These are phyloP conservation scores for Candida succiphila DNA, from an alignment of 805 yeast species.

Conservation along the genomic window DNA sequence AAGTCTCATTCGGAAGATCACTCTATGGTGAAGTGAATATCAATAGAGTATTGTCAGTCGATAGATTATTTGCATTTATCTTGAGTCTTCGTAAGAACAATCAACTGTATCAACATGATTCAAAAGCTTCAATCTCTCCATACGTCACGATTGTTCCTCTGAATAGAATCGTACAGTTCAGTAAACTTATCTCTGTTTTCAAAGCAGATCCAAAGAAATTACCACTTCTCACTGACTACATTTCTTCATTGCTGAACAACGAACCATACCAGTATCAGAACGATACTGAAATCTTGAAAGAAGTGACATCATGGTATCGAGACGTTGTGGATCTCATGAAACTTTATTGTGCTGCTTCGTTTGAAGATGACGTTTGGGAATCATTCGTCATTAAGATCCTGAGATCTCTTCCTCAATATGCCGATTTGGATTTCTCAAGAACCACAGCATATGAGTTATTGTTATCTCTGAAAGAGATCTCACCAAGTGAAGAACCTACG, in stretches of 20 bases:
- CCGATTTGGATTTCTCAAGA: constrained; percentile 36
- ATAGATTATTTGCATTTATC: constrained; percentile 32
- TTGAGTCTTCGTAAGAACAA: constrained; percentile 39
- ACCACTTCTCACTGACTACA: constrained; percentile 14
- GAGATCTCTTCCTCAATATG: constrained; percentile 20
- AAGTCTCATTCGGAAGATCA: constrained; percentile 16
- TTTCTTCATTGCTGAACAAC: constrained; percentile 2
- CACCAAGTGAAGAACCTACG: constrained; percentile 35
- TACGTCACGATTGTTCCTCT: constrained; percentile 36
- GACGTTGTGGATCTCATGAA: constrained; percentile 36
- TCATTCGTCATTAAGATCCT: constrained; percentile 36
- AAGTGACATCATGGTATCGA: constrained; percentile 20
- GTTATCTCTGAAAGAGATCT: constrained; percentile 18
- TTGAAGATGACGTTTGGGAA: constrained; percentile 35
- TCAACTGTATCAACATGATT: constrained; percentile 22
- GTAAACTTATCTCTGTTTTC: constrained; percentile 18
- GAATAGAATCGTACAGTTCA: constrained; percentile 23
- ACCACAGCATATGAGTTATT: constrained; percentile 45
- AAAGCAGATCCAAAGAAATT: constrained; percentile 17
- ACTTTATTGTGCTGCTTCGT: constrained; percentile 47
- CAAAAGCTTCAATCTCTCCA: constrained; percentile 19
- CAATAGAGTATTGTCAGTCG: constrained; percentile 10
- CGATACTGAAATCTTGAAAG: not conserved
- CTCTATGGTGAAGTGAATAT: constrained; percentile 12
- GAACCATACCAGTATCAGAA: not conserved